Evolutionary conservation across 148 eudicot genomes (phyloP).

Genomic region (Spergularia bocconei): DNA sequence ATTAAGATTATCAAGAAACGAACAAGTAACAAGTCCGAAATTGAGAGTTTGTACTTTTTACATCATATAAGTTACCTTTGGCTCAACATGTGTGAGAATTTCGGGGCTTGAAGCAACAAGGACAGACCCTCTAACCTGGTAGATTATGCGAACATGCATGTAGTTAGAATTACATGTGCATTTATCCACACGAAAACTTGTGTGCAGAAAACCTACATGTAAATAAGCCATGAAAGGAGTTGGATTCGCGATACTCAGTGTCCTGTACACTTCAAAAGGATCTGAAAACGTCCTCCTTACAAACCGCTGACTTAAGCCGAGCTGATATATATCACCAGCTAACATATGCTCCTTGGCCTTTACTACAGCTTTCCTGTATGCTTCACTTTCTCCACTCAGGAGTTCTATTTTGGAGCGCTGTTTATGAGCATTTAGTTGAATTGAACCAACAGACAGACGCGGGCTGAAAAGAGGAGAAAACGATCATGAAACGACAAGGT

Average conservation of each 20-base stretch:
- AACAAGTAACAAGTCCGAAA: neutral
- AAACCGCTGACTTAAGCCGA: constrained; percentile 87
- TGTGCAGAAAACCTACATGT: constrained; percentile 45
- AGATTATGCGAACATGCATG: neutral
- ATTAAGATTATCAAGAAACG: neutral
- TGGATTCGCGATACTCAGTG: constrained; percentile 83
- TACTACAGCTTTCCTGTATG: constrained; percentile 59
- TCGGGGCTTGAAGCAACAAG: constrained; percentile 97
- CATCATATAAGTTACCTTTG: constrained; percentile 42
- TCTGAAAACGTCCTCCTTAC: constrained; percentile 82
- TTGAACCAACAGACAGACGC: constrained; percentile 66
- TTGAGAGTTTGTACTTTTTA: neutral
- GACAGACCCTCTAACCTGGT: constrained; percentile 80
- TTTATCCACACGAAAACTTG: neutral
- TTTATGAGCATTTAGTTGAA: constrained; percentile 48
- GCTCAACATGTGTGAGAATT: constrained; percentile 62
- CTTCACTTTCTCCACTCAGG: constrained; percentile 59
- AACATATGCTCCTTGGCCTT: constrained; percentile 82
- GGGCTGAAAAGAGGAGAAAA: constrained; percentile 54
- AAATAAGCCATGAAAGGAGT: constrained; percentile 96
- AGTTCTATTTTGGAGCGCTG: constrained; percentile 52
- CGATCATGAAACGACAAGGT: neutral
- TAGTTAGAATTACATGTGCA: neutral
- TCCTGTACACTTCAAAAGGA: constrained; percentile 94
- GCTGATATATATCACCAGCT: constrained; percentile 73